Evolutionary conservation across 1,284 basidiomycete genomes (phyloP), one percentile per base, ranked within the genome.

Genomic region (Ganoderma lucidum): DNA sequence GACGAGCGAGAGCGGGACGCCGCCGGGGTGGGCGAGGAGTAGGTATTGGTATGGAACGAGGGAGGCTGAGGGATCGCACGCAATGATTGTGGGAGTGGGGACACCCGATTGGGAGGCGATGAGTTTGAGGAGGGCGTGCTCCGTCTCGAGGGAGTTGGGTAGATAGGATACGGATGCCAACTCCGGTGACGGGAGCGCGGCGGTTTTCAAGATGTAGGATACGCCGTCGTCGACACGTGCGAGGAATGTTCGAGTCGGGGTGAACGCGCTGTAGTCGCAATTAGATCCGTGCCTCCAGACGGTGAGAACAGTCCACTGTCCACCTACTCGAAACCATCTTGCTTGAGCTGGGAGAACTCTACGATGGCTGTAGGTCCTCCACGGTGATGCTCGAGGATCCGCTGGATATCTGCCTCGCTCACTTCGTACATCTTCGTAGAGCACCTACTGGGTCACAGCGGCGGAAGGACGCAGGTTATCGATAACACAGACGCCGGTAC

Each of bases 1-100:
- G 19, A 79, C 75, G 28, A 75, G 74, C 1, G 83, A 75, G 62
- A 85, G 76, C 3, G 81, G 73, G 30, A 76, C 65, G n/a, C 77
- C 78, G 35, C 35, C 61, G 2, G 78, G 78, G 37, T 67, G 70
- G 0, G 74, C 67, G 65, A 78, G 75, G 37, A 81, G 77, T 28
- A 80, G 72, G 71, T 80, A 80, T 17, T 65, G 64, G 69, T 74
- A 77, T 12, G 77, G 78, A 19, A 80, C 66, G 62, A 76, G 45
- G 30, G 55, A 14, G 42, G 62, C 58, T 51, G 74, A 69, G 63
- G 71, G 64, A 67, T 78, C 73, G 48, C 76, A 69, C 0, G 73
- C 69, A 68, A 73, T 63, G 1, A 73, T 64, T 19, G 62, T 72
- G 6, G 73, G 75, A 17, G 72, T 76, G 9, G 78, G 81, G 45